Conservation (phyloP, 192 early-diverging fungal genomes). For the Umbelopsis isabellina region DNA sequence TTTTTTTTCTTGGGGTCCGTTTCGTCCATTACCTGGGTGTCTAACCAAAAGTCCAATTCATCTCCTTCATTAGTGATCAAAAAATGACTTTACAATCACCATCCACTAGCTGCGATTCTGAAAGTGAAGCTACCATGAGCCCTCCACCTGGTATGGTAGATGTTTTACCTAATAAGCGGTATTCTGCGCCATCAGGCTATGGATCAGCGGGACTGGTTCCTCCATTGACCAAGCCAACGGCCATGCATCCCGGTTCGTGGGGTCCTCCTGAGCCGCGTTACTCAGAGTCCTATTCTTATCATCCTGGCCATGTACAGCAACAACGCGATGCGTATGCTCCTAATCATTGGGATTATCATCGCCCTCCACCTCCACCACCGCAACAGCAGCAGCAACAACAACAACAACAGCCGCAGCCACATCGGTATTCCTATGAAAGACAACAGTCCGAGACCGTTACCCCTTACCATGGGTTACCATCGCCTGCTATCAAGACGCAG, state of each 20-base stretch:
- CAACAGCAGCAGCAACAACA: slow-evolving; percentile 11
- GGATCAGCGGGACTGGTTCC: slow-evolving; percentile 5
- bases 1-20: background rate
- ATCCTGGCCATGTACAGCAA: slow-evolving; percentile 10
- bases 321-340: background rate
- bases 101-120: slow-evolving; percentile 41
- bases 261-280: slow-evolving; percentile 3
- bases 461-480: slow-evolving; percentile 15
- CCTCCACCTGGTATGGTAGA: slow-evolving; percentile 28
- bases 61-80: background rate
- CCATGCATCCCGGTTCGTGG: slow-evolving; percentile 18
- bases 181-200: slow-evolving; percentile 6
- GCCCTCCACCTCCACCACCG: background rate
- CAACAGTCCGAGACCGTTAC: slow-evolving; percentile 16
- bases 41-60: slow-evolving; percentile 10
- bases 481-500: slow-evolving; percentile 17
- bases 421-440: slow-evolving; percentile 13
- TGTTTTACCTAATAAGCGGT: slow-evolving; percentile 12
- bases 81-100: slow-evolving; percentile 31
- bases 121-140: slow-evolving; percentile 37
- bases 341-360: slow-evolving; percentile 7
- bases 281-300: slow-evolving; percentile 4
- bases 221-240: slow-evolving; percentile 21
- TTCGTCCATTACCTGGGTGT: background rate
- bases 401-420: slow-evolving; percentile 10